phyloP scores from a whole-genome alignment of 129 eudicot genomes.

The Oenanthe sinensis region DNA sequence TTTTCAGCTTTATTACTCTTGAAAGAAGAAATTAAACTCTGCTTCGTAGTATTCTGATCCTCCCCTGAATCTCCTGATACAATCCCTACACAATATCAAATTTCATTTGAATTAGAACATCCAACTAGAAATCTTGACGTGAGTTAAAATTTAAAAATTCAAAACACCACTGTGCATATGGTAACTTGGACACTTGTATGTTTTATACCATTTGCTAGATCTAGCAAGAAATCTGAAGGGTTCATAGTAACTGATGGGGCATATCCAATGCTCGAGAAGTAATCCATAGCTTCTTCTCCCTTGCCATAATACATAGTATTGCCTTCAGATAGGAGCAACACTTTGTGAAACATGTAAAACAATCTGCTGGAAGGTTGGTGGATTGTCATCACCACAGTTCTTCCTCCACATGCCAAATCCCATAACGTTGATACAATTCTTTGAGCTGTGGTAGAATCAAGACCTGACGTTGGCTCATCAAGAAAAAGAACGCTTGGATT shows the following conservation, averaged over 20 bases:
- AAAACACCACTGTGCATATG: background rate
- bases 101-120: background rate
- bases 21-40: slow-evolving; percentile 38
- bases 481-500: slow-evolving; percentile 72
- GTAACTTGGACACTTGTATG: background rate
- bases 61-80: slow-evolving; percentile 37
- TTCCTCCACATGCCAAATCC: slow-evolving; percentile 67
- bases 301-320: slow-evolving; percentile 67
- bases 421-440: slow-evolving; percentile 61
- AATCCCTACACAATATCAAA: slow-evolving; percentile 34
- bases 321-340: slow-evolving; percentile 67
- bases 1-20: slow-evolving; percentile 31
- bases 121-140: background rate
- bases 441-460: slow-evolving; percentile 87
- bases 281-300: slow-evolving; percentile 54
- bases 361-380: slow-evolving; percentile 88
- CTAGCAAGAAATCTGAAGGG: slow-evolving; percentile 80
- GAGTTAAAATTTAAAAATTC: background rate
- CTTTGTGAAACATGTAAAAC: slow-evolving; percentile 87
- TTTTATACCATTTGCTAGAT: slow-evolving; percentile 69
- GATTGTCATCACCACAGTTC: slow-evolving; percentile 76
- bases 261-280: slow-evolving; percentile 48
- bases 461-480: slow-evolving; percentile 92
- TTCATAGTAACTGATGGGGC: slow-evolving; percentile 72
- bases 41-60: slow-evolving; percentile 42